These are phyloP conservation scores for Golubevia sp. DNA, from an alignment of 1,284 basidiomycete species.

Conservation along the genomic window DNA sequence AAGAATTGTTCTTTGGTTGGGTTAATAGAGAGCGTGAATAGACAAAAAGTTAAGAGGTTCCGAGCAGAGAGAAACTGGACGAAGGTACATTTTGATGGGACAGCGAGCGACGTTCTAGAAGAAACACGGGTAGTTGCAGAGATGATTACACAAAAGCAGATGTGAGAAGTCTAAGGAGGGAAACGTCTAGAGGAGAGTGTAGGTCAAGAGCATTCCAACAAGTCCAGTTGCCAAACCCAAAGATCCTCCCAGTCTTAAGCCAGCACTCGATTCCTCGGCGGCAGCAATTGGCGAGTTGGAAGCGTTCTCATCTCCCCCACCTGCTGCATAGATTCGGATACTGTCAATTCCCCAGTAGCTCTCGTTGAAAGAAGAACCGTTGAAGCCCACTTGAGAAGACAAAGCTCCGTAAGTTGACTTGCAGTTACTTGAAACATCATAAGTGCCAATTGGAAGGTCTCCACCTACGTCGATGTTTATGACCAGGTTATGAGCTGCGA, in stretches of 20 bases:
- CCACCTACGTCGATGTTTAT: neutral
- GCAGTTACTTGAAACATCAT: neutral
- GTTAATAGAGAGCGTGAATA: too few relatives aligned
- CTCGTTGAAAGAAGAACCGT: neutral
- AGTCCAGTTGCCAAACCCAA: neutral
- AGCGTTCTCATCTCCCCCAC: neutral
- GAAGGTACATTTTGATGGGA: too few relatives aligned
- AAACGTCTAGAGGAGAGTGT: too few relatives aligned
- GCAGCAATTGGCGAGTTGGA: neutral
- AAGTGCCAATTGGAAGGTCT: neutral
- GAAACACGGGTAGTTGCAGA: too few relatives aligned
- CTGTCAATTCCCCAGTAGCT: neutral
- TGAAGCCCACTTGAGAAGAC: neutral
- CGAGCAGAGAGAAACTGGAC: too few relatives aligned
- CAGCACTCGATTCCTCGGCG: neutral
- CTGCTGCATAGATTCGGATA: neutral
- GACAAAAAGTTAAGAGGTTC: too few relatives aligned
- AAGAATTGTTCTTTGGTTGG: too few relatives aligned
- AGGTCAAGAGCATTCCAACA: neutral
- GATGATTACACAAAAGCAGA: too few relatives aligned
- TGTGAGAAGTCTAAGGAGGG: too few relatives aligned
- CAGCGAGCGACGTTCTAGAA: too few relatives aligned
- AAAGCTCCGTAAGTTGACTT: neutral
- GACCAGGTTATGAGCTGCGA: constrained; percentile 25
- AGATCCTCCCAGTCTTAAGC: neutral